Percentiles rank a stretch among this genome's conserved stretches.
These are phyloP conservation scores for Epichloe glyceriae DNA, from an alignment of 2,329 filamentous ascomycete genomes.

Conservation along the genomic window DNA sequence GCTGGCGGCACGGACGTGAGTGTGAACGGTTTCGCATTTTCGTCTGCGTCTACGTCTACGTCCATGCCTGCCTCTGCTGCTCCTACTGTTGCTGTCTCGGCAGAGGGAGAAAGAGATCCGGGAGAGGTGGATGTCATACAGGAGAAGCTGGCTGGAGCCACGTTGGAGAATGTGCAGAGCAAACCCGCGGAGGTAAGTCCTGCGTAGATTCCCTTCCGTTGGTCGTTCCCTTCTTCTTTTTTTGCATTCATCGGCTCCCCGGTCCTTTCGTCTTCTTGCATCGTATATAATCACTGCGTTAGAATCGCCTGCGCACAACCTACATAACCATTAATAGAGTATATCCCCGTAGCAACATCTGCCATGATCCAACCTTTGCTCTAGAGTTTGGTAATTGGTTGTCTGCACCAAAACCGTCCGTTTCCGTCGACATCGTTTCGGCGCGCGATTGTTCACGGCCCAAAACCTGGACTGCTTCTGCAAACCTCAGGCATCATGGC, in stretches of 20 bases:
- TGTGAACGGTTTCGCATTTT: conserved; percentile 19
- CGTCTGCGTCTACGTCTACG: background rate
- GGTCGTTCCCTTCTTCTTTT: background rate
- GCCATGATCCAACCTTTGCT: background rate
- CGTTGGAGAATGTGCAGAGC: conserved; percentile 1
- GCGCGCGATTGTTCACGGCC: no score
- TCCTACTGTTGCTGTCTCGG: background rate
- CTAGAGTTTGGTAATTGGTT: background rate
- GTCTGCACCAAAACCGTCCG: no score
- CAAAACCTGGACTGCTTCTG: no score
- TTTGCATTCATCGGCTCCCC: background rate
- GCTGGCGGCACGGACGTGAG: conserved; percentile 41
- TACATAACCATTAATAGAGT: background rate
- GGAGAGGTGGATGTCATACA: conserved; percentile 4
- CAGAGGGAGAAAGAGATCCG: background rate
- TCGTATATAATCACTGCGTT: background rate
- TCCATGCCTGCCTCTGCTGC: background rate
- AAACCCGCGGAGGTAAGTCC: background rate
- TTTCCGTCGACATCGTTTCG: no score
- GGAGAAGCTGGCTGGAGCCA: conserved; percentile 8
- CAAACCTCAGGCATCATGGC: no score
- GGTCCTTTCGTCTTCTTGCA: background rate
- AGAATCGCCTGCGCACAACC: background rate
- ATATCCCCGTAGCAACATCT: background rate
- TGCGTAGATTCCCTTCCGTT: background rate